phyloP scores from a whole-genome alignment of 1,284 basidiomycete species.

The Hortiboletus rubellus region DNA sequence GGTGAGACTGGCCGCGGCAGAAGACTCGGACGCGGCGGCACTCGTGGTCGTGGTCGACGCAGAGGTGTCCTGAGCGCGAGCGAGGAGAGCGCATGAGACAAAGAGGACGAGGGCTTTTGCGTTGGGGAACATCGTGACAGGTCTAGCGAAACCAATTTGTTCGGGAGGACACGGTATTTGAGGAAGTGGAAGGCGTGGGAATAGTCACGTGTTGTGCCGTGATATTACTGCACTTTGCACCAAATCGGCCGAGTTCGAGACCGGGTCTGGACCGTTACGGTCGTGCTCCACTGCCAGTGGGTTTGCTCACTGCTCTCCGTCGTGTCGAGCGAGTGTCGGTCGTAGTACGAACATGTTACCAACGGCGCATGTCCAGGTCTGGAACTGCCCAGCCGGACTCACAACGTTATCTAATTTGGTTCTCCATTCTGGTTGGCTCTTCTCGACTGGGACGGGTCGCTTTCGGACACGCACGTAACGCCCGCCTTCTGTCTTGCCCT shows the following conservation, averaged over 20 bases:
- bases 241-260: too few relatives aligned
- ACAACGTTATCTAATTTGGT: slow-evolving; percentile 15
- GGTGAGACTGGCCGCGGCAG: background rate
- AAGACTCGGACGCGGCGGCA: background rate
- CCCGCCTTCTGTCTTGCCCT: background rate
- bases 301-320: background rate
- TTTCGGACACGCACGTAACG: slow-evolving; percentile 16
- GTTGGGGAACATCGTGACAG: slow-evolving; percentile 19
- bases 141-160: background rate
- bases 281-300: background rate
- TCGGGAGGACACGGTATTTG: slow-evolving; percentile 13
- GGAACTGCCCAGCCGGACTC: slow-evolving; percentile 7
- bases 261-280: background rate
- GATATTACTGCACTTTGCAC: too few relatives aligned
- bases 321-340: too few relatives aligned
- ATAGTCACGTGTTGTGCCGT: slow-evolving; percentile 3
- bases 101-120: slow-evolving; percentile 16
- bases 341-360: background rate
- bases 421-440: slow-evolving; percentile 9
- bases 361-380: slow-evolving; percentile 5
- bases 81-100: slow-evolving; percentile 18
- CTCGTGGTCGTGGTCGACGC: background rate
- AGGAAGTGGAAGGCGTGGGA: slow-evolving; percentile 14
- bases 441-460: background rate
- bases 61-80: slow-evolving; percentile 15